Evolutionary conservation across 768 basidiomycete genomes (phyloP).

Genomic region (Fistulinella prunicolor): DNA sequence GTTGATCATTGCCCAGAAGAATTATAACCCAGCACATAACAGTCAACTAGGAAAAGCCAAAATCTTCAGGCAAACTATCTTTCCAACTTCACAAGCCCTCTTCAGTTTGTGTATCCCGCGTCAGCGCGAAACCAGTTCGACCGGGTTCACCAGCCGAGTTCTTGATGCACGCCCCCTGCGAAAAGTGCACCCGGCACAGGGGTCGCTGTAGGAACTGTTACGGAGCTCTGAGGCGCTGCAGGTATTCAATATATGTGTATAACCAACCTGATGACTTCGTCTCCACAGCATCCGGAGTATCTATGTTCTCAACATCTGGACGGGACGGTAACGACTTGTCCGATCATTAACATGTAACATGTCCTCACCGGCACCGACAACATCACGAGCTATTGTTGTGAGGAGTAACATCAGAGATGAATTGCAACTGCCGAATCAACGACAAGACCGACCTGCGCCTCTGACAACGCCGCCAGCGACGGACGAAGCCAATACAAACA

Average conservation of each 20-base stretch:
- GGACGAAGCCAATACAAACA: constrained; percentile 11
- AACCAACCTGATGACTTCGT: constrained; percentile 7
- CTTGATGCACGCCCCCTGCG: constrained; percentile 6
- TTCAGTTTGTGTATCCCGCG: no score
- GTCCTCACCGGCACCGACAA: constrained; percentile 1
- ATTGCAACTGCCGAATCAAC: not conserved
- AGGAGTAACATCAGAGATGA: not conserved
- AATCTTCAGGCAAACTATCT: no score
- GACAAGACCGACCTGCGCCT: constrained; percentile 7
- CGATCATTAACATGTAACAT: not conserved
- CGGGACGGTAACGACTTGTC: not conserved
- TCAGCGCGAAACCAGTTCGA: no score
- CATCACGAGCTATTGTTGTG: not conserved
- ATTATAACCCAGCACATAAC: no score
- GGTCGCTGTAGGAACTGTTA: not conserved
- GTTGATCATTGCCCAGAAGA: not conserved
- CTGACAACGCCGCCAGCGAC: constrained; percentile 4
- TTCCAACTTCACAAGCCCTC: no score
- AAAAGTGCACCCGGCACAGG: constrained; percentile 10
- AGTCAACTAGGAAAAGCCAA: no score
- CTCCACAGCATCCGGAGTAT: not conserved
- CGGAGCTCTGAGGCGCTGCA: not conserved
- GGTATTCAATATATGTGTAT: not conserved
- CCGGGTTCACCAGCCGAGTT: constrained; percentile 5
- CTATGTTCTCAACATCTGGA: not conserved